These are phyloP conservation scores for Leishmania gerbilli DNA, from an alignment of 208 protist species.

Conservation along the genomic window DNA sequence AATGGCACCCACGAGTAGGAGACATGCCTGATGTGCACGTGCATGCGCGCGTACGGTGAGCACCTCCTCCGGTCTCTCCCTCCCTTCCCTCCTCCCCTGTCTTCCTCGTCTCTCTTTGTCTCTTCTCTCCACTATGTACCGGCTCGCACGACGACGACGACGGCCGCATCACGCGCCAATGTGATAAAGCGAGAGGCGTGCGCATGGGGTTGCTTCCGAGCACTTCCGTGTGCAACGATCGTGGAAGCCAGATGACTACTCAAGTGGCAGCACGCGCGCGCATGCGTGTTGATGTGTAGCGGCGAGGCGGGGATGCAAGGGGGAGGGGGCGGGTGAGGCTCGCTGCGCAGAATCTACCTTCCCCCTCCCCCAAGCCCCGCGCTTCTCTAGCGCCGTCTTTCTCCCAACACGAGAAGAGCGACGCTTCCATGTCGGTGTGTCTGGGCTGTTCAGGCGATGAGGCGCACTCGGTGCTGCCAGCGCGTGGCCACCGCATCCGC, in stretches of 20 bases:
- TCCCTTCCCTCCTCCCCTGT: no score
- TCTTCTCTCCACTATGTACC: background rate
- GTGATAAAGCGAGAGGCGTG: background rate
- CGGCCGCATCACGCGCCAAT: background rate
- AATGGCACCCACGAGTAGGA: constrained; percentile 9
- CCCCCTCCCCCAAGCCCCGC: background rate
- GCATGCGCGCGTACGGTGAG: background rate
- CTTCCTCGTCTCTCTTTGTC: background rate
- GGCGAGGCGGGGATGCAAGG: background rate
- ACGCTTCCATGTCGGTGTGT: background rate
- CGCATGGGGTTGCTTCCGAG: background rate
- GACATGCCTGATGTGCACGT: background rate
- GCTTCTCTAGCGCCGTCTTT: background rate
- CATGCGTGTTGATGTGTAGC: background rate
- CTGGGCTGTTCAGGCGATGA: background rate
- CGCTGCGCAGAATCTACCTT: background rate
- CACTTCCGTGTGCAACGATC: background rate
- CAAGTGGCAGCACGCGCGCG: background rate
- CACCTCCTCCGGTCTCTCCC: background rate
- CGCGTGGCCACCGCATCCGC: background rate
- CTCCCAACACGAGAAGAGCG: background rate
- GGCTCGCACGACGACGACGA: background rate
- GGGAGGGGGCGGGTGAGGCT: background rate
- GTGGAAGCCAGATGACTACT: background rate
- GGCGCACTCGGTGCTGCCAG: background rate